Conservation (phyloP, 176 grass and related monocot species). For the Pontederia crassipes region DNA sequence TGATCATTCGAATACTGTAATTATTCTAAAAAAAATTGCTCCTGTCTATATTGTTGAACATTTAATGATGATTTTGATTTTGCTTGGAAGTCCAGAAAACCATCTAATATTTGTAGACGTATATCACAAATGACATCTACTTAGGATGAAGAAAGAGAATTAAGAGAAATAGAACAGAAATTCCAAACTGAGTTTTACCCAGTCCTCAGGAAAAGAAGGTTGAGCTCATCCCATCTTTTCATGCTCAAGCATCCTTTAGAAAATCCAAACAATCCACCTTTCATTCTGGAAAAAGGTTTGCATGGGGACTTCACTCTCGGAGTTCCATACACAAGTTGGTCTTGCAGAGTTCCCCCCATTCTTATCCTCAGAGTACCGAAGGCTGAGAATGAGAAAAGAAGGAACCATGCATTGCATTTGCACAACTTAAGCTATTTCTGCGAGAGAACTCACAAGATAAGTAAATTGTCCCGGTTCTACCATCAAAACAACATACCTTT, state of each 20-base stretch:
- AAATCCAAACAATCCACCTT: constrained; percentile 81
- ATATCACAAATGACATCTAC: not conserved
- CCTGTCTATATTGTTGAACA: too few species aligned
- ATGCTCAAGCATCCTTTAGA: constrained; percentile 91
- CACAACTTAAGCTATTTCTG: not conserved
- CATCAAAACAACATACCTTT: constrained; percentile 30
- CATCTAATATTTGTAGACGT: not conserved
- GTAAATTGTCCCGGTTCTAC: not conserved
- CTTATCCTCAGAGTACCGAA: constrained; percentile 60
- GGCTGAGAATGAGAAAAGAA: constrained; percentile 21
- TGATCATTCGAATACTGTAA: too few species aligned
- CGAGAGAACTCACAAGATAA: not conserved
- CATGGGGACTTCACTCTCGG: constrained; percentile 12
- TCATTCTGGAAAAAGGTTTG: constrained; percentile 33
- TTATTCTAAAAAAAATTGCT: too few species aligned
- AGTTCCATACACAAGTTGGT: constrained; percentile 65
- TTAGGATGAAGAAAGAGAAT: not conserved
- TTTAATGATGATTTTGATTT: too few species aligned
- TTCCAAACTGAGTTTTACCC: constrained; percentile 28
- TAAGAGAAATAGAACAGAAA: not conserved
- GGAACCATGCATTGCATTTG: not conserved
- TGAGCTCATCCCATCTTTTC: constrained; percentile 85
- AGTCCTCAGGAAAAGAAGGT: constrained; percentile 56
- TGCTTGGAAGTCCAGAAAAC: too few species aligned
- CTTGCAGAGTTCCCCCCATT: constrained; percentile 72